Evolutionary conservation across 495 filamentous ascomycete genomes (phyloP), one percentile per base, ranked within the genome.

Genomic region (Aspergillus avenaceus): DNA sequence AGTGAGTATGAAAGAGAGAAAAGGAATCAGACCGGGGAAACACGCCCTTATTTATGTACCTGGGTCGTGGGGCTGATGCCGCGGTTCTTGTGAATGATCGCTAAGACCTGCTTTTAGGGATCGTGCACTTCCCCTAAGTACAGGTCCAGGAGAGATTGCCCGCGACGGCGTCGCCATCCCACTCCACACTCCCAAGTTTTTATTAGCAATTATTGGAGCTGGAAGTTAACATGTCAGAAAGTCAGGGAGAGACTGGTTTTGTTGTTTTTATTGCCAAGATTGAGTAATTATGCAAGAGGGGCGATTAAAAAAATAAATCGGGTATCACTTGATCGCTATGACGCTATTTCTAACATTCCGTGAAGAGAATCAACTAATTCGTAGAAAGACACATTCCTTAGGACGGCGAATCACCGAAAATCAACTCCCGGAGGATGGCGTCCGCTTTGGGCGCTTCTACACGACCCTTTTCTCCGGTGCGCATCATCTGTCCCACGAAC

Each of bases 401-500:
- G 6, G 28, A 14, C 14, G n/a, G 34, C 8, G 31, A 8, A 9
- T 16, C 50, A 53, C 56, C 59, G 52, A 77, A 58, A 38, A 88
- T 69, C 40, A 84, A 58, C 48, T 70, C 68, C 58, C 75, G 76
- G 59, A 96, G 66, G 16, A 84, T 70, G 51, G 67, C 71, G 71
- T 87, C 84, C 0, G 90, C 95, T 52, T 76, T 80, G 42, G 69
- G 75, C 5, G 92, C 84, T 67, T 95, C 85, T 26, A 96, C 83
- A 5, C 80, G 84, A 27, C 90, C 87, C 55, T 89, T 84, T 24
- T 81, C 80, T 7, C 89, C 85, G 28, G 72, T 69, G 41, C 81
- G 77, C 78, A 98, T 90, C 88, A 97, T 93, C 68, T 87, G 85
- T 14, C 93, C 93, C 5, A 98, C 84, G 53, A 97, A 83, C 67